Base-by-base conservation (phyloP, 192 early-diverging fungal species). In the Coemansia interrupta region DNA sequence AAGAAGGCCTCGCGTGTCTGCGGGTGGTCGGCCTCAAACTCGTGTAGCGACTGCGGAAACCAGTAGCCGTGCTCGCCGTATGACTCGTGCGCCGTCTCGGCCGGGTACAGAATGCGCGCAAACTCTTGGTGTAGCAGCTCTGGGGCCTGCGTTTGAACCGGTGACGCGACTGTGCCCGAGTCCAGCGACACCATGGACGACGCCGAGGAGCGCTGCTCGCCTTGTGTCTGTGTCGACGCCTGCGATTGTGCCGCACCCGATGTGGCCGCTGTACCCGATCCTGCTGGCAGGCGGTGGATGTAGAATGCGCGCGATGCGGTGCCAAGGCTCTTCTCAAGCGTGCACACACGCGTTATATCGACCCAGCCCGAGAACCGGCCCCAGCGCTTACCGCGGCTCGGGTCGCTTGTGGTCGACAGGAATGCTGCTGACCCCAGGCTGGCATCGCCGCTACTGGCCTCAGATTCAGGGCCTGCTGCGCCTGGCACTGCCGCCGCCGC, bases 11-110 rank as follows among this genome's bases (percentile, higher is more conserved):
- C 76, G 22, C 70, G 70, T 26, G 69, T 62, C 29, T 50, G 63
- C 18, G 70, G 59, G 18, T 68, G 66, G 51, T 78, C 76, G 5
- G 60, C 53, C 66, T 78, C 76, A 58, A 69, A 78, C 57, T 78
- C 76, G 59, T 78, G 70, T 60, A 73, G 53, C 28, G 70, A 79
- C 63, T 79, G 76, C 19, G 76, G 76, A 58, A 69, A 70, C 76
- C 76, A 79, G 64, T 79, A 79, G 6, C 66, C 70, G 11, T 68
- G 66, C 42, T 79, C 71, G 18, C 71, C 76, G 30, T 79, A 78
- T 19, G 74, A 71, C 56, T 78, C 74, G 38, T 77, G 69, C 10
- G 65, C 66, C 3, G 74, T 38, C 58, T 78, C 74, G 49, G 28
- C 56, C 4, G 74, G 74, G 24, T 78, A 78, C 43, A 78, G 47